Conservation (phyloP, 139 green algal species). For the Parachlorella kessleri region DNA sequence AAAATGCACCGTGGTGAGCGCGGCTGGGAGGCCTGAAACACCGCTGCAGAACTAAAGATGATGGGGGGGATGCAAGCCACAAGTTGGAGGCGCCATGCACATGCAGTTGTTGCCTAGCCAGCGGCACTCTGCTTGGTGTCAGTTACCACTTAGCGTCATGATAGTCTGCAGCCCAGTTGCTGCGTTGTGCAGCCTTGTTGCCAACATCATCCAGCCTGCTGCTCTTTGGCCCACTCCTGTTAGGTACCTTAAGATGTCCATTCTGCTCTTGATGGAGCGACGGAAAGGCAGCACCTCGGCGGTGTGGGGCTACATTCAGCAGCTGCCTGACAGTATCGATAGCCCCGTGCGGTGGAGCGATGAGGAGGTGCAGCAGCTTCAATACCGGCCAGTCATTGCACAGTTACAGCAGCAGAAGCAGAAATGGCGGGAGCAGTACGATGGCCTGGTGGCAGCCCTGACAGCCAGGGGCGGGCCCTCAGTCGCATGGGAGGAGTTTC, state of each 20-base stretch:
- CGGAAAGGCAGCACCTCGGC: constrained; percentile 32
- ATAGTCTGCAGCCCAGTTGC: not conserved
- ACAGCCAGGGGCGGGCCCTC: not conserved
- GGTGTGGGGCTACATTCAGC: constrained; percentile 61
- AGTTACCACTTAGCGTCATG: not conserved
- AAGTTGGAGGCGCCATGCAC: no score
- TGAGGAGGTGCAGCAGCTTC: constrained; percentile 59
- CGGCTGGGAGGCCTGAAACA: no score
- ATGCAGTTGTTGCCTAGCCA: no score
- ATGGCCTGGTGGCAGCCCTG: constrained; percentile 20
- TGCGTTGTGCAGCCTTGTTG: not conserved
- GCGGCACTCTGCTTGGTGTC: no score
- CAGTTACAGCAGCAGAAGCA: constrained; percentile 67
- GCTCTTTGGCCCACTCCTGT: no score
- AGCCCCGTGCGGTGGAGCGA: constrained; percentile 69
- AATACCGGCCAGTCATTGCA: constrained; percentile 62
- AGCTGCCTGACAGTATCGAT: constrained; percentile 67
- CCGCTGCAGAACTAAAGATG: no score
- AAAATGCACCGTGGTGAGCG: constrained; percentile 47
- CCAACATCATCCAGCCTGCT: not conserved
- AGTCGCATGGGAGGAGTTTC: constrained; percentile 45
- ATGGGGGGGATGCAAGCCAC: no score
- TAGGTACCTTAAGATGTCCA: constrained; percentile 71
- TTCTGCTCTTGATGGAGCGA: constrained; percentile 73
- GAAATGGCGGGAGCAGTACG: constrained; percentile 65